phyloP scores from a whole-genome alignment of 306 rosid species.

The Pyrus betulifolia region DNA sequence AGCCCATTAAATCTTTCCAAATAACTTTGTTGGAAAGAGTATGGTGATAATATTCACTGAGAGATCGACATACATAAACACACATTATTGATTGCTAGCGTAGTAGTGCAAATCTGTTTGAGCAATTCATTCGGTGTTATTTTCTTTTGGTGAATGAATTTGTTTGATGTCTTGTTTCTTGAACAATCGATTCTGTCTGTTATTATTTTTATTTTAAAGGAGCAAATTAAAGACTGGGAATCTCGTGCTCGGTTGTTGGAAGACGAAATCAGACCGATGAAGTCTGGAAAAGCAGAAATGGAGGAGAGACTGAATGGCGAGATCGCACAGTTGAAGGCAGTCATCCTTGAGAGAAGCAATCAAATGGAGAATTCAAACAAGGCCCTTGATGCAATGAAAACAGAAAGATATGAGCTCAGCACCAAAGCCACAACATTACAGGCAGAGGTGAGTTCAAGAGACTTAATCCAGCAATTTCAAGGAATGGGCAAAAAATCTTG shows the following conservation, averaged over 20 bases:
- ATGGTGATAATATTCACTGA: no score
- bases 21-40: no score
- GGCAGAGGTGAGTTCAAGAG: slow-evolving; percentile 36
- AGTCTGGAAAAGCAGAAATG: slow-evolving; percentile 41
- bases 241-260: slow-evolving; percentile 57
- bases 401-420: slow-evolving; percentile 49
- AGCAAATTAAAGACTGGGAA: slow-evolving; percentile 63
- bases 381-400: slow-evolving; percentile 28
- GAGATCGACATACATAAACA: no score
- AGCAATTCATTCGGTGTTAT: no score
- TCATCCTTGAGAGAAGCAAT: slow-evolving; percentile 33
- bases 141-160: no score
- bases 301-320: slow-evolving; percentile 45
- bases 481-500: no score
- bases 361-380: slow-evolving; percentile 32
- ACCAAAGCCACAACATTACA: slow-evolving; percentile 30
- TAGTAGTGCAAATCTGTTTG: no score
- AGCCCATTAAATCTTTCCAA: no score
- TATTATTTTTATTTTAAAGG: slow-evolving; percentile 15
- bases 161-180: no score
- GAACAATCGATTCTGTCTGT: no score
- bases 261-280: slow-evolving; percentile 74
- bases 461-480: no score
- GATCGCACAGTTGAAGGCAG: slow-evolving; percentile 39
- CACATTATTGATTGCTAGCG: no score